phyloP scores from a whole-genome alignment of 345 rosid species.

The Citrus hindsii region DNA sequence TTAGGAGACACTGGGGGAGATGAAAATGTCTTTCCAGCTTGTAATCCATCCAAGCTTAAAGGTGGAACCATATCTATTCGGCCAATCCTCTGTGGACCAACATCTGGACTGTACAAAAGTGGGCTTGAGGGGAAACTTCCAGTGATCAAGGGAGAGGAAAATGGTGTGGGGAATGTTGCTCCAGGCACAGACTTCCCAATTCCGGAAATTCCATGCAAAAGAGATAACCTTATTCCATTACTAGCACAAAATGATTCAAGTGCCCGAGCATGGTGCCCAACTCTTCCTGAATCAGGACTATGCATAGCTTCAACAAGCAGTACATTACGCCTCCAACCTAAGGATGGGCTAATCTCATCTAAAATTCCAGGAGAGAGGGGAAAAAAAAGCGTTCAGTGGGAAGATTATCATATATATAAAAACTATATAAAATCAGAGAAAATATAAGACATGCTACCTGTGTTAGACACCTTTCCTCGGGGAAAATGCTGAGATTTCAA shows the following conservation, averaged over 20 bases:
- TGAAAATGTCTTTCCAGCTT: slow-evolving; percentile 47
- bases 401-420: slow-evolving; percentile 9
- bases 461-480: slow-evolving; percentile 32
- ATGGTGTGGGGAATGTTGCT: slow-evolving; percentile 79
- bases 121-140: slow-evolving; percentile 98
- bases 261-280: slow-evolving; percentile 79
- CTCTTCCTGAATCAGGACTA: slow-evolving; percentile 82
- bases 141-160: slow-evolving; percentile 74
- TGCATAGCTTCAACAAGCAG: slow-evolving; percentile 94
- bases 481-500: slow-evolving; percentile 43
- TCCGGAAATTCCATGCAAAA: slow-evolving; percentile 57
- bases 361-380: slow-evolving; percentile 14
- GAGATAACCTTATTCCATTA: slow-evolving; percentile 68
- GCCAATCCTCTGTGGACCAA: slow-evolving; percentile 63
- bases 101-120: slow-evolving; percentile 78
- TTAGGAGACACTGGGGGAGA: slow-evolving; percentile 84
- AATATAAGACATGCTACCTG: slow-evolving; percentile 32
- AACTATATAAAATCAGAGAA: neutral
- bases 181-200: slow-evolving; percentile 46
- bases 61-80: slow-evolving; percentile 91
- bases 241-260: slow-evolving; percentile 80
- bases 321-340: slow-evolving; percentile 95
- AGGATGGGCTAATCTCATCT: slow-evolving; percentile 66
- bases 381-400: slow-evolving; percentile 15
- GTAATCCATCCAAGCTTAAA: slow-evolving; percentile 82